A percentile compares a stretch with the other conserved stretches of the same genome.
These are phyloP conservation scores for Hypoxylon sp. DNA, from an alignment of 2,329 filamentous ascomycete genomes.

Conservation along the genomic window DNA sequence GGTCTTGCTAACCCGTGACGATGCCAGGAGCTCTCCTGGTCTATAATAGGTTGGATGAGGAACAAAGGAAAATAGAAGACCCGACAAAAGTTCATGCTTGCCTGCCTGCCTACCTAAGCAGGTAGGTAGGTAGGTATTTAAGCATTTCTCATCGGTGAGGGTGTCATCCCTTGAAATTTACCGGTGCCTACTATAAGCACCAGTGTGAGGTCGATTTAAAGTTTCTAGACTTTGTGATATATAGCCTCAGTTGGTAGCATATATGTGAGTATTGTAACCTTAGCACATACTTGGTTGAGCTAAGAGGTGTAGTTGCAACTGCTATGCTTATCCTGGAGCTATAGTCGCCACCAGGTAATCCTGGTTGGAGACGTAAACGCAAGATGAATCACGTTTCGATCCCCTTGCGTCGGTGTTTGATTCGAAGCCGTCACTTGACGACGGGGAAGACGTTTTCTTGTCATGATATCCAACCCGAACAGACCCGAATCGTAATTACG, in stretches of 20 bases:
- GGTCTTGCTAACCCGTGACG: constrained; percentile 4
- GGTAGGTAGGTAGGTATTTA: no score
- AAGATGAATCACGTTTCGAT: constrained; percentile 12
- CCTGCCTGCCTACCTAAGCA: no score
- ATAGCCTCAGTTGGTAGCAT: constrained; percentile 15
- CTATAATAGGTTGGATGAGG: constrained; percentile 13
- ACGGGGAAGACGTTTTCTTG: constrained; percentile 9
- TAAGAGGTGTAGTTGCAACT: constrained; percentile 7
- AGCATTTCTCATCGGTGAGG: not conserved
- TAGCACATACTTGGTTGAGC: not conserved
- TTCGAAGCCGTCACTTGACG: constrained; percentile 5
- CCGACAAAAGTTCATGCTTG: constrained; percentile 17
- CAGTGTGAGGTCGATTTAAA: constrained; percentile 30
- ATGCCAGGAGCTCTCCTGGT: constrained; percentile 16
- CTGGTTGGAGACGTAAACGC: constrained; percentile 1
- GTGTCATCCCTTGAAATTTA: not conserved
- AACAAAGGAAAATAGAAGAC: constrained; percentile 7
- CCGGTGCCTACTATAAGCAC: constrained; percentile 2
- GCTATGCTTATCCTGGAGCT: constrained; percentile 8
- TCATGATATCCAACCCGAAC: constrained; percentile 5
- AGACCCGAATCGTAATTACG: not conserved
- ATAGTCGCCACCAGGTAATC: constrained; percentile 1
- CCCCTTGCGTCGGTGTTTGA: constrained; percentile 24
- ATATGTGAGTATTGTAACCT: constrained; percentile 21
- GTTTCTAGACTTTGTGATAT: constrained; percentile 22